These are phyloP conservation scores for Alternaria longipes DNA, from an alignment of 2,329 filamentous ascomycete genomes.

Conservation along the genomic window DNA sequence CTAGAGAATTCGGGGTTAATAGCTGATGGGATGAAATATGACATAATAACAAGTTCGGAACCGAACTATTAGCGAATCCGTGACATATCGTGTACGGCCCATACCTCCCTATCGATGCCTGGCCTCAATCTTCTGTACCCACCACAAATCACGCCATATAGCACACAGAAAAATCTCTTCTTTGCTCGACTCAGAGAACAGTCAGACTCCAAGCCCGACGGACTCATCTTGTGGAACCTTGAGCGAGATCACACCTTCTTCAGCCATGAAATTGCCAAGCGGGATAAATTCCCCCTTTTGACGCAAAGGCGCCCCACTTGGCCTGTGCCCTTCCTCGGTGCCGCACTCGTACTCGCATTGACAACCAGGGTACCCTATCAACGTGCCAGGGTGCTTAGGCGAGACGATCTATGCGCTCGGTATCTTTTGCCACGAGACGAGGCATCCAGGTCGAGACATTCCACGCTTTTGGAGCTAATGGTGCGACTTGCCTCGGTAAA, in stretches of 20 bases:
- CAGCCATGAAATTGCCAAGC: not conserved
- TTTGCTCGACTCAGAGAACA: not conserved
- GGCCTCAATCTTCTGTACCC: too few relatives aligned
- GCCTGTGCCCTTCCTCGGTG: not conserved
- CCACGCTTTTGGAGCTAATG: too few relatives aligned
- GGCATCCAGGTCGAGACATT: too few relatives aligned
- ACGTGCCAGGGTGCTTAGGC: too few relatives aligned
- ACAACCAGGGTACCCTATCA: too few relatives aligned
- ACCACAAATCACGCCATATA: too few relatives aligned
- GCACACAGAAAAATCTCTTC: too few relatives aligned
- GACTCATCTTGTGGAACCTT: not conserved
- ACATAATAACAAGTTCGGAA: not conserved
- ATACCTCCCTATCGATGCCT: too few relatives aligned
- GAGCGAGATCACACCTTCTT: not conserved
- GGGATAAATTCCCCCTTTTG: not conserved
- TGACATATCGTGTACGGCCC: not conserved
- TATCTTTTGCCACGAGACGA: too few relatives aligned
- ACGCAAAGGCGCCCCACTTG: not conserved
- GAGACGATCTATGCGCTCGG: too few relatives aligned
- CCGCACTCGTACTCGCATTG: too few relatives aligned
- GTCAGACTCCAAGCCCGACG: not conserved
- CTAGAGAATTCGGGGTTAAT: not conserved
- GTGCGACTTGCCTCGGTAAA: too few relatives aligned
- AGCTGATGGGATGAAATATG: not conserved
- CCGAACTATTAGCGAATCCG: not conserved